A percentile compares a stretch with the other conserved stretches of the same genome.
phyloP scores from a whole-genome alignment of 805 yeast species.

The Saccharomycopsis microspora region DNA sequence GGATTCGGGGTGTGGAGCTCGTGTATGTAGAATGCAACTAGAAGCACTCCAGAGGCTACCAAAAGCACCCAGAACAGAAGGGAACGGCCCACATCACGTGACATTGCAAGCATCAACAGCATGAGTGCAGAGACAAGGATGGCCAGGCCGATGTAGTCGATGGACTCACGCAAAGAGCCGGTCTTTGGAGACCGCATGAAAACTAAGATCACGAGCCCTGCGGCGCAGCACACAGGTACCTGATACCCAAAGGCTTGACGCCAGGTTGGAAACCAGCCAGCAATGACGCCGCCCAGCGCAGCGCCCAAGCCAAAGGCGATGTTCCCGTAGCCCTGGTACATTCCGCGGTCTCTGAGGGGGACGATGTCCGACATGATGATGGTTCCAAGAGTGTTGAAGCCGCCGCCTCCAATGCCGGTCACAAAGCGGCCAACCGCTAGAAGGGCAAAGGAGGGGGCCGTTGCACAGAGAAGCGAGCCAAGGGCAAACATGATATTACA shows the following conservation, averaged over 20 bases:
- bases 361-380: slow-evolving; percentile 70
- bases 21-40: slow-evolving; percentile 33
- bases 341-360: slow-evolving; percentile 62
- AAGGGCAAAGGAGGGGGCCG: slow-evolving; percentile 20
- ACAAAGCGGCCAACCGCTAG: slow-evolving; percentile 50
- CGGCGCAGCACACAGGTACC: slow-evolving; percentile 36
- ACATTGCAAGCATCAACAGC: slow-evolving; percentile 50
- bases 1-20: slow-evolving; percentile 55
- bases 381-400: slow-evolving; percentile 64
- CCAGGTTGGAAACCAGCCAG: slow-evolving; percentile 64
- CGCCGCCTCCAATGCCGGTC: slow-evolving; percentile 91
- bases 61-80: slow-evolving; percentile 35
- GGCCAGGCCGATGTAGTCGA: slow-evolving; percentile 59
- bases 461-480: slow-evolving; percentile 34
- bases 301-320: slow-evolving; percentile 65
- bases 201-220: slow-evolving; percentile 27
- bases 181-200: slow-evolving; percentile 27
- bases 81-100: slow-evolving; percentile 47
- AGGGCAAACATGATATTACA: slow-evolving; percentile 32
- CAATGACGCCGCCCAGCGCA: slow-evolving; percentile 53
- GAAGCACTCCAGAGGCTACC: slow-evolving; percentile 24
- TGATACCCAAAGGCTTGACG: slow-evolving; percentile 46
- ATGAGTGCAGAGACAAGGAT: slow-evolving; percentile 48
- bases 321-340: slow-evolving; percentile 73
- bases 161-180: slow-evolving; percentile 14